Conservation (phyloP, 1,139 yeast genomes). For the Yamadazyma aaseri region DNA sequence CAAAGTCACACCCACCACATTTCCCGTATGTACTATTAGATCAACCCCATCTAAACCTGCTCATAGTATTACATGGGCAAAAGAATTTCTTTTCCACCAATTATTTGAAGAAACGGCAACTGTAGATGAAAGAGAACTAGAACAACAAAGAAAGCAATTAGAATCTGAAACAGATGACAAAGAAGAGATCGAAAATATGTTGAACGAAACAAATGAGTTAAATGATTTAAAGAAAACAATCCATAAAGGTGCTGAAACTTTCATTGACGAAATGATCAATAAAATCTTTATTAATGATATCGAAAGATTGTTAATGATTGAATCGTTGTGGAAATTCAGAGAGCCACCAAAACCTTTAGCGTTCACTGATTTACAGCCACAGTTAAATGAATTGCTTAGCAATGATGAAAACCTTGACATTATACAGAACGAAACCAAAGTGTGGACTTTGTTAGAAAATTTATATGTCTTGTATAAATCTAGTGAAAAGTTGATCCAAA, state of each 20-base stretch:
- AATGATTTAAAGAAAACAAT: constrained; percentile 56
- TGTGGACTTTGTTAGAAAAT: constrained; percentile 67
- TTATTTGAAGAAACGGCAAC: constrained; percentile 62
- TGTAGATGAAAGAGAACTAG: constrained; percentile 23
- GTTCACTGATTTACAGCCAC: constrained; percentile 19
- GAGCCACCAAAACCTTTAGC: constrained; percentile 63
- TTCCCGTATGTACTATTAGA: constrained; percentile 94
- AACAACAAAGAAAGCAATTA: constrained; percentile 30
- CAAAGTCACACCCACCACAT: constrained; percentile 84
- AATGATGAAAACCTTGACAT: constrained; percentile 17
- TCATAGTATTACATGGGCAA: constrained; percentile 98
- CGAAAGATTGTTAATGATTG: constrained; percentile 66
- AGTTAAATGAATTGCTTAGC: constrained; percentile 17
- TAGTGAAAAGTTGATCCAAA: constrained; percentile 46
- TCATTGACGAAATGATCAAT: constrained; percentile 41
- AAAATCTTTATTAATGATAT: constrained; percentile 71
- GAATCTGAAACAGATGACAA: constrained; percentile 57
- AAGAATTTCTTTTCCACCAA: constrained; percentile 80
- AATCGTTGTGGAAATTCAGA: constrained; percentile 77
- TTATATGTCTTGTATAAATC: constrained; percentile 58
- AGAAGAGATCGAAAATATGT: constrained; percentile 66
- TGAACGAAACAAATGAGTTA: constrained; percentile 76
- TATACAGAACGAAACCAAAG: constrained; percentile 53
- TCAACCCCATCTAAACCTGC: constrained; percentile 96
- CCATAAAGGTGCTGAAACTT: constrained; percentile 26